Evolutionary conservation across 1,284 basidiomycete species (phyloP), one percentile per base, ranked within the genome.

Genomic region (Ustilago vetiveriae): DNA sequence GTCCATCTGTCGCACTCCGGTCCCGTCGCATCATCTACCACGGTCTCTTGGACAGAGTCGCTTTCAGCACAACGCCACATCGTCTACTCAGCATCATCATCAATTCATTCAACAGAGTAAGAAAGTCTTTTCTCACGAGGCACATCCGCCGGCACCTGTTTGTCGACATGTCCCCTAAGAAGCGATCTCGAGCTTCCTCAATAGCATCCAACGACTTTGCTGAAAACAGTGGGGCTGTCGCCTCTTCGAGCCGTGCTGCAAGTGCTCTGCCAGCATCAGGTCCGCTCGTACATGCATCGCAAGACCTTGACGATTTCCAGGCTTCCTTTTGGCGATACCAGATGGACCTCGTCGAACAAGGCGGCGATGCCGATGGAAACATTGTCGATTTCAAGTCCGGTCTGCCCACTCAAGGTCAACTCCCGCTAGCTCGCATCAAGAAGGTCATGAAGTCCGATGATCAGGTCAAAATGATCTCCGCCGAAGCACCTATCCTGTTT

Each of bases 401-500:
- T 3, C 53, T 69, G 32, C 70, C 74, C 11, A 76, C 63, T 0
- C 59, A 70, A 24, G 74, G 78, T n/a, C 77, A 79, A 17, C 57
- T 82, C 3, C 80, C 80, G 0, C 57, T 82, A n/a, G 80, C 80
- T 2, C 64, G 80, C 11, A 81, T 82, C 55, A 82, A 82, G 39
- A 81, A 81, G 44, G 80, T 81, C 38, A 81, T 82, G 79, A 82
- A 82, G 62, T 73, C 72, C 21, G 78, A 82, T 51, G 78, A 79
- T 32, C 74, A 80, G 39, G 78, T 82, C 53, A 80, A 79, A 75
- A 80, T 81, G 78, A 81, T 82, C 39, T 80, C 80, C 2, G 77
- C 80, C 8, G 81, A 82, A 41, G 80, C 79, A 26, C 78, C 79
- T 8, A 80, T 82, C 42, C 45, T 82, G 6, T 76, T 82, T 44